Conservation (phyloP, 2,329 filamentous ascomycete species). For the Akanthomyces lecanii region DNA sequence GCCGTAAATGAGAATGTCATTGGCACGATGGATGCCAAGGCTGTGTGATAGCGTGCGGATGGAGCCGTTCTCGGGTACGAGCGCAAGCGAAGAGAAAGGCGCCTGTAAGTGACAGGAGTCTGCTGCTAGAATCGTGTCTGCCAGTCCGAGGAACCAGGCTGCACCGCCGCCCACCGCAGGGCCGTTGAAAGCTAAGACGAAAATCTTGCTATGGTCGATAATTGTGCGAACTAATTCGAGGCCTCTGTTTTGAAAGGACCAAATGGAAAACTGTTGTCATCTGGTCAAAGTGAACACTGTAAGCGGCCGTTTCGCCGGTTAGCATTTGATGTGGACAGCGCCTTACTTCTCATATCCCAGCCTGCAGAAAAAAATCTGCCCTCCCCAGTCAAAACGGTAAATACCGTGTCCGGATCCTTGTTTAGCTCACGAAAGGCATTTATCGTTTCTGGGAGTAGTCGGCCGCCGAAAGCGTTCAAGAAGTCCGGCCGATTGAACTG, state of each 20-base stretch:
- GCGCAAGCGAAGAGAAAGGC: slow-evolving; percentile 9
- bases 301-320: background rate
- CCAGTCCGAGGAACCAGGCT: slow-evolving; percentile 13
- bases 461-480: slow-evolving; percentile 11
- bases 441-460: slow-evolving; percentile 3
- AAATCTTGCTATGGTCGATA: slow-evolving; percentile 15
- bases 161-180: slow-evolving; percentile 16
- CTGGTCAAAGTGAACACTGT: background rate
- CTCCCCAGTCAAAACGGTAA: slow-evolving; percentile 13
- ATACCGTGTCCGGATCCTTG: slow-evolving; percentile 13
- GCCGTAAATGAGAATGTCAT: slow-evolving; percentile 16
- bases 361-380: slow-evolving; percentile 14
- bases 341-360: slow-evolving; percentile 9
- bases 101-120: background rate
- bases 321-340: background rate
- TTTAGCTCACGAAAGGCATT: slow-evolving; percentile 16
- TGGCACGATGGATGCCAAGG: slow-evolving; percentile 13
- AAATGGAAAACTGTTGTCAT: background rate
- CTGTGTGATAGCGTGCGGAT: background rate
- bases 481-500: slow-evolving; percentile 13
- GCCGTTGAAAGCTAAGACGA: slow-evolving; percentile 13
- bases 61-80: slow-evolving; percentile 15
- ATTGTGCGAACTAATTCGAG: slow-evolving; percentile 12
- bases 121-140: slow-evolving; percentile 8
- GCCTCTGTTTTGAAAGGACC: slow-evolving; percentile 8